Percentiles rank a stretch among this genome's conserved stretches.
phyloP scores from a whole-genome alignment of 371 early-diverging fungal genomes.

The Dichotomocladium elegans region DNA sequence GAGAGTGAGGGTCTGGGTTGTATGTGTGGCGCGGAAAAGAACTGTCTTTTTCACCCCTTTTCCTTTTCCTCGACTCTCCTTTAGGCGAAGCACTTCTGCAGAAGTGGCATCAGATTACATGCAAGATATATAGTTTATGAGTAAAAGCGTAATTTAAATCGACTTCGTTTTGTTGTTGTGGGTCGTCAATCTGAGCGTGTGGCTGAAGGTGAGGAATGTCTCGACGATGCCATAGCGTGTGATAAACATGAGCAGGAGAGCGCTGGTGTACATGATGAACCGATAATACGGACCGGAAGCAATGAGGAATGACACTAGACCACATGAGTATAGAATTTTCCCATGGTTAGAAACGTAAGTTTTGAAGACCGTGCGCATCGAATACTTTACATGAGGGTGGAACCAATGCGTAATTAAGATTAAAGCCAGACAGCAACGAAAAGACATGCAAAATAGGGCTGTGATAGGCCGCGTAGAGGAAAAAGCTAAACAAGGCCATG shows the following conservation, averaged over 20 bases:
- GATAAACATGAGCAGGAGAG: slow-evolving; percentile 25
- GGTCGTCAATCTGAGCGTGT: slow-evolving; percentile 6
- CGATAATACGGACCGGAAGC: slow-evolving; percentile 33
- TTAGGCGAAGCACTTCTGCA: no score
- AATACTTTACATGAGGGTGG: slow-evolving; percentile 47
- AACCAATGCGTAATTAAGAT: slow-evolving; percentile 55
- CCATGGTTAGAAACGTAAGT: neutral
- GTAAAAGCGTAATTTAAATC: no score
- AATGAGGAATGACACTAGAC: slow-evolving; percentile 27
- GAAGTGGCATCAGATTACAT: no score
- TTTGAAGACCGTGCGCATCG: neutral
- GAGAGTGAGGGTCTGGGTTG: no score
- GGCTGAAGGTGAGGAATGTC: slow-evolving; percentile 1
- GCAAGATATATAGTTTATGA: neutral
- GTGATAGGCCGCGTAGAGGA: slow-evolving; percentile 54
- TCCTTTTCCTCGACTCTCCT: neutral
- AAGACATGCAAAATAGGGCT: slow-evolving; percentile 43
- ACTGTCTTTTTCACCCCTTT: neutral
- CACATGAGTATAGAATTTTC: slow-evolving; percentile 1
- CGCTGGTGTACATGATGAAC: slow-evolving; percentile 24
- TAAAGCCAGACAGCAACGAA: slow-evolving; percentile 47
- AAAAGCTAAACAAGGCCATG: slow-evolving; percentile 51
- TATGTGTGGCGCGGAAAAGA: no score
- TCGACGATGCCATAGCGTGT: slow-evolving; percentile 19
- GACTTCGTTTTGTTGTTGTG: neutral